These are phyloP conservation scores for Crucihimalaya himalaica DNA, from an alignment of 345 rosid genomes.

Conservation along the genomic window DNA sequence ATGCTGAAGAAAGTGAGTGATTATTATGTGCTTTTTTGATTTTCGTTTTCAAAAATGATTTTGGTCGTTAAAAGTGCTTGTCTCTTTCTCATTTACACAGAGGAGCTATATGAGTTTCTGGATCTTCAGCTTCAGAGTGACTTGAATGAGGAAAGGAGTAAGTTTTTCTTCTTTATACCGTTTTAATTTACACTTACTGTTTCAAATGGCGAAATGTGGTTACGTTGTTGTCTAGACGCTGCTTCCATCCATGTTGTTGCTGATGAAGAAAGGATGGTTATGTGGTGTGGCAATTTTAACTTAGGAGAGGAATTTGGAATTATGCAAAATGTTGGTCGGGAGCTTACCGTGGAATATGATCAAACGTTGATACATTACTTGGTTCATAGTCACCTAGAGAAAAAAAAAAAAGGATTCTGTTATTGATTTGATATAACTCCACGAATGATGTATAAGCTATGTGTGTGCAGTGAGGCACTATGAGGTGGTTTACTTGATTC, in stretches of 20 bases:
- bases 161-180: slow-evolving; percentile 37
- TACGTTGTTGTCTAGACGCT: neutral
- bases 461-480: slow-evolving; percentile 79
- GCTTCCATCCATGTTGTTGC: neutral
- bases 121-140: slow-evolving; percentile 79
- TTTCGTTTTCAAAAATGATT: neutral
- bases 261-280: neutral
- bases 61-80: slow-evolving; percentile 1
- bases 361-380: neutral
- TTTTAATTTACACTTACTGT: neutral
- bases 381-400: neutral
- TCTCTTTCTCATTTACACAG: slow-evolving; percentile 49
- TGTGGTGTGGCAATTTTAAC: neutral
- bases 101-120: slow-evolving; percentile 73
- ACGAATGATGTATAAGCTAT: slow-evolving; percentile 1
- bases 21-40: neutral
- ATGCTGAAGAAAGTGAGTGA: slow-evolving; percentile 76
- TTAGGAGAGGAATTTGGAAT: neutral
- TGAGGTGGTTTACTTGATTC: slow-evolving; percentile 91
- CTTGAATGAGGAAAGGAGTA: slow-evolving; percentile 66
- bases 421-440: neutral
- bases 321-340: neutral
- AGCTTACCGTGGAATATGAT: neutral
- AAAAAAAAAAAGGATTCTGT: slow-evolving; percentile 19
- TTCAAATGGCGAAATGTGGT: neutral